A percentile compares a stretch with the other conserved stretches of the same genome.
Evolutionary conservation across 257 asterid species (phyloP).

Genomic region (Przewalskia tangutica): DNA sequence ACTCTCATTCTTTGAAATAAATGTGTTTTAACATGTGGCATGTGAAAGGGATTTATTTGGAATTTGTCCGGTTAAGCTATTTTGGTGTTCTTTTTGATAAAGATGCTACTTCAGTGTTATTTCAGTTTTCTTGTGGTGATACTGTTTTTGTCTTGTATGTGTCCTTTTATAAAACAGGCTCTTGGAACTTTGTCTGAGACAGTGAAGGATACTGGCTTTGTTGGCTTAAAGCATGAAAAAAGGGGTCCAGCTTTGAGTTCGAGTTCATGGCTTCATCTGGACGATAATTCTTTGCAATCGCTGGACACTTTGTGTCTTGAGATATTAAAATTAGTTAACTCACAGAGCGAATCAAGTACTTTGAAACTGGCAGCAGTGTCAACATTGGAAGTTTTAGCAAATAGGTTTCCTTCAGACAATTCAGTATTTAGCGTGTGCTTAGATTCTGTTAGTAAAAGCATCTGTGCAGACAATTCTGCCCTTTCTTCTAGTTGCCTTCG

Average conservation of each 20-base stretch:
- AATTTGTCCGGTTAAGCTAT: not conserved
- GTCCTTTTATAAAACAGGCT: slow-evolving; percentile 42
- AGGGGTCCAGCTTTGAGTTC: slow-evolving; percentile 30
- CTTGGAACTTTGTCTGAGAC: slow-evolving; percentile 69
- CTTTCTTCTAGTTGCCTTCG: slow-evolving; percentile 67
- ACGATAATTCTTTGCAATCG: slow-evolving; percentile 31
- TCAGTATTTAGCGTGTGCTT: slow-evolving; percentile 59
- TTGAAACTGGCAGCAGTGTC: slow-evolving; percentile 66
- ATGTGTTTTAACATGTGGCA: not conserved
- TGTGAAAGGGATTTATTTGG: not conserved
- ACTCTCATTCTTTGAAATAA: not conserved
- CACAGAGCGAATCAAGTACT: slow-evolving; percentile 33
- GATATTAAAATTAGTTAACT: slow-evolving; percentile 42
- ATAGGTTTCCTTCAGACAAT: slow-evolving; percentile 49
- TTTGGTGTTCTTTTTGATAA: not conserved
- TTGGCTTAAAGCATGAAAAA: slow-evolving; percentile 29
- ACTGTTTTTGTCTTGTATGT: not conserved
- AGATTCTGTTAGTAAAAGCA: slow-evolving; percentile 50
- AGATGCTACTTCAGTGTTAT: too few relatives aligned
- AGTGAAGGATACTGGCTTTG: slow-evolving; percentile 42
- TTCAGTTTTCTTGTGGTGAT: not conserved
- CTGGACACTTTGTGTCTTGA: slow-evolving; percentile 45
- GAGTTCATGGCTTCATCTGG: slow-evolving; percentile 58
- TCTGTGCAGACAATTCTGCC: slow-evolving; percentile 42
- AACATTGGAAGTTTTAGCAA: slow-evolving; percentile 59